Conservation (phyloP, 768 basidiomycete species). For the Pseudohyphozyma bogoriensis region DNA sequence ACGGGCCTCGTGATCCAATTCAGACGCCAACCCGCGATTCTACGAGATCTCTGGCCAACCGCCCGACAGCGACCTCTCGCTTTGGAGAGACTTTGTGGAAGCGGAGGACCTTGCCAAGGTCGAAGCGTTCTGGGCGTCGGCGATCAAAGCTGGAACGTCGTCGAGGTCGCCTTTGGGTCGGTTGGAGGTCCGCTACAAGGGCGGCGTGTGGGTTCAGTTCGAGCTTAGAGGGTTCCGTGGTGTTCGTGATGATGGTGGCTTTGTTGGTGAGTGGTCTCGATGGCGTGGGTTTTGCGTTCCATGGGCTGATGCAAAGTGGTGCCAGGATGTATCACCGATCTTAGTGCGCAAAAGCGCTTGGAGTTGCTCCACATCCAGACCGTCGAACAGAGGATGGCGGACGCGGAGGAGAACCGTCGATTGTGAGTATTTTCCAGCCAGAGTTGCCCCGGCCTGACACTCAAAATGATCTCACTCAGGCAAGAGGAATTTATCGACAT, state of each 20-base stretch:
- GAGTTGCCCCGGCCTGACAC: background rate
- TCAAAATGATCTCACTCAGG: background rate
- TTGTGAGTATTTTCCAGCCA: no score
- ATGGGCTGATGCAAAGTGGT: no score
- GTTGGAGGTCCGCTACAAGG: slow-evolving; percentile 16
- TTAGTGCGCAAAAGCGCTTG: slow-evolving; percentile 17
- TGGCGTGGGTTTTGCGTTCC: no score
- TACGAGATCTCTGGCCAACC: slow-evolving; percentile 13
- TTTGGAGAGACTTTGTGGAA: slow-evolving; percentile 12
- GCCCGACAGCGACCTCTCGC: background rate
- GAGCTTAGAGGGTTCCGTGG: slow-evolving; percentile 14
- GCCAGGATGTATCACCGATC: slow-evolving; percentile 16
- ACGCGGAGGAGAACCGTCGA: slow-evolving; percentile 25
- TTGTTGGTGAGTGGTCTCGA: no score
- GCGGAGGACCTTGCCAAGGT: slow-evolving; percentile 6
- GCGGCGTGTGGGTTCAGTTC: slow-evolving; percentile 17
- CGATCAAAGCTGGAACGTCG: slow-evolving; percentile 2
- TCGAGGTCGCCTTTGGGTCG: no score
- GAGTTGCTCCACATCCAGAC: slow-evolving; percentile 21
- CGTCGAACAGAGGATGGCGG: slow-evolving; percentile 23
- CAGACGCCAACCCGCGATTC: slow-evolving; percentile 9
- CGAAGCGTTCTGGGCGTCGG: slow-evolving; percentile 6
- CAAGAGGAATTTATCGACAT: slow-evolving; percentile 21
- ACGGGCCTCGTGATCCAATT: background rate
- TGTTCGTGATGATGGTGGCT: no score